A percentile compares a stretch with the other conserved stretches of the same genome.
These are phyloP conservation scores for Golovinomyces cichoracearum DNA, from an alignment of 2,329 filamentous ascomycete species.

Conservation along the genomic window DNA sequence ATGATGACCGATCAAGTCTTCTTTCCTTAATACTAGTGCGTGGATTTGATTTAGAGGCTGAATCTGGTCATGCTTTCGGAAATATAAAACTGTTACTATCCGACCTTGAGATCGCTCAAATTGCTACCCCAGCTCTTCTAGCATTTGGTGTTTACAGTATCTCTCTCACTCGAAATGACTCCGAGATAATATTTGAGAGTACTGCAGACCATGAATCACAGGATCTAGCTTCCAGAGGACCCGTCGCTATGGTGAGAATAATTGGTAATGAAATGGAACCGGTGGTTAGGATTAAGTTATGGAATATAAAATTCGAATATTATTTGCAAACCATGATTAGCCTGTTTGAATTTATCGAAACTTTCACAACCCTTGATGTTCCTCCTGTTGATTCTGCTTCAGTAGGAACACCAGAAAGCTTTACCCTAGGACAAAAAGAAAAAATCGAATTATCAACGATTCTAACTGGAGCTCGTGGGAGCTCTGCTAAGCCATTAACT, in stretches of 20 bases:
- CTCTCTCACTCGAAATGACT: constrained; percentile 33
- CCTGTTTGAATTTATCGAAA: constrained; percentile 41
- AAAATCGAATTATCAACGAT: constrained; percentile 3
- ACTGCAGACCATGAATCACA: constrained; percentile 12
- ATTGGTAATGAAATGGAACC: constrained; percentile 90
- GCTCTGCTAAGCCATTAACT: constrained; percentile 28
- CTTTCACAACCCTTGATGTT: constrained; percentile 44
- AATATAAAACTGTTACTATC: constrained; percentile 29
- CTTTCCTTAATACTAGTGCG: constrained; percentile 46
- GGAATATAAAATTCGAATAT: constrained; percentile 70
- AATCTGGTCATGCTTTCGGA: constrained; percentile 45
- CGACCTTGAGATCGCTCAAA: constrained; percentile 49
- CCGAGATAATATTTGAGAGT: constrained; percentile 45
- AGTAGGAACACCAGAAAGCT: constrained; percentile 38
- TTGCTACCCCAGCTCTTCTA: constrained; percentile 58
- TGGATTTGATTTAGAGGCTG: constrained; percentile 32
- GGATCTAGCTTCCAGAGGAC: constrained; percentile 17
- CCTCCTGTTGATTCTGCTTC: constrained; percentile 54
- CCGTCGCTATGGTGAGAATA: constrained; percentile 65
- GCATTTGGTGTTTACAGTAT: constrained; percentile 48
- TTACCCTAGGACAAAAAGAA: constrained; percentile 1
- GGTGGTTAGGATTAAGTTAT: constrained; percentile 63
- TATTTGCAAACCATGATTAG: constrained; percentile 62
- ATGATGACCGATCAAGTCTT: constrained; percentile 78
- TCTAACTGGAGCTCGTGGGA: background rate